These are phyloP conservation scores for Phytophthora fragariaefolia DNA, from an alignment of 352 stramenopile species.

Conservation along the genomic window DNA sequence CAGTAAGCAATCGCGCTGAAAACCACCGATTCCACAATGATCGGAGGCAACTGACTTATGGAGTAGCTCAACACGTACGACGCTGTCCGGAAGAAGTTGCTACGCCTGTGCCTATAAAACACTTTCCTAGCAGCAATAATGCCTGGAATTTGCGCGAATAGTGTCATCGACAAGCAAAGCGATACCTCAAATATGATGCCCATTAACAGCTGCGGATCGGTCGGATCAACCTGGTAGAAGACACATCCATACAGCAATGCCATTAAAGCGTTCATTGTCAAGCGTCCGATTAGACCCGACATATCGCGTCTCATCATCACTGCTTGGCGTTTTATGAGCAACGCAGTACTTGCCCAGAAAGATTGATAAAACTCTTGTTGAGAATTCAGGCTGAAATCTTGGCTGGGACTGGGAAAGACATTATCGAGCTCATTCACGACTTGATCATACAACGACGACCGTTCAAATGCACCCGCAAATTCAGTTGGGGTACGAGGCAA, in stretches of 20 bases:
- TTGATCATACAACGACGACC: not conserved
- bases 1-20: constrained; percentile 28
- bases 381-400: constrained; percentile 11
- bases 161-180: constrained; percentile 23
- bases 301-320: constrained; percentile 20
- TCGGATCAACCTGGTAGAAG: constrained; percentile 29
- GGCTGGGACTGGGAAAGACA: not conserved
- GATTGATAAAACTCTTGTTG: constrained; percentile 23
- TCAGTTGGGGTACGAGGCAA: constrained; percentile 15
- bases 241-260: constrained; percentile 26
- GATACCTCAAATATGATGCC: constrained; percentile 25
- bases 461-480: constrained; percentile 16
- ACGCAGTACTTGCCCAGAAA: constrained; percentile 23
- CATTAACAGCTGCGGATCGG: constrained; percentile 18
- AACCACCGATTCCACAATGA: constrained; percentile 16
- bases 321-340: constrained; percentile 22
- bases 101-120: constrained; percentile 29
- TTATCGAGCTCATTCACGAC: constrained; percentile 4
- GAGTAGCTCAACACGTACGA: constrained; percentile 29
- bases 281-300: constrained; percentile 15
- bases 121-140: constrained; percentile 23
- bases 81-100: constrained; percentile 27
- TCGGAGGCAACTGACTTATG: constrained; percentile 16
- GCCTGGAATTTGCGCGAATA: constrained; percentile 15
- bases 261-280: constrained; percentile 26